Evolutionary conservation across 768 basidiomycete species (phyloP), one percentile per base, ranked within the genome.

Genomic region (Gautieria morchelliformis): DNA sequence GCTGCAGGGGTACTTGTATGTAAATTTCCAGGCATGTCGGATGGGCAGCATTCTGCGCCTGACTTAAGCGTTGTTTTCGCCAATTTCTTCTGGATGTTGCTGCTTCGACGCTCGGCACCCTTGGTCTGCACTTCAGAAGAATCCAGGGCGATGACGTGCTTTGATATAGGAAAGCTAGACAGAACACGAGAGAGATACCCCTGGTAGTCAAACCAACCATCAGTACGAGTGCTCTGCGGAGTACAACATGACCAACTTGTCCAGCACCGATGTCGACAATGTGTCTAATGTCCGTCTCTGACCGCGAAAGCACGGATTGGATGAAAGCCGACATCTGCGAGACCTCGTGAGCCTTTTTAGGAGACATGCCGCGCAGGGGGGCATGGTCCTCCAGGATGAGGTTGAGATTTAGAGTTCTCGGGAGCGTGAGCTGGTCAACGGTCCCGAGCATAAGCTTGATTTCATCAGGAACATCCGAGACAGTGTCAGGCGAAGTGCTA

Each of bases 281-380:
- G 59, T 80, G 77, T 14, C 62, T 63, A 17, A 69, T 46, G 44
- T 56, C 19, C 53, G 61, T 32, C 48, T 19, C 65, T 41, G 46
- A 68, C 40, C 63, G 58, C 32, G 61, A 65, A 45, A 72, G 67
- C 32, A 83, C 64, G 17, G 63, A 63, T 40, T 67, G 64, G 27
- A 85, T 71, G 68, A 80, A 85, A 7, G 74, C 67, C 17, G 75
- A 70, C 85, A 88, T 88, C 49, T 78, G 77, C 1, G 69, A 61
- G 47, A 89, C 84, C 65, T 89, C 87, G 60, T 89, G 87, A 2
- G 72, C 70, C 65, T 89, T 89, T 67, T 89, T 89, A 5, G 85
- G 85, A 4, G 85, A 86, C 79, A 87, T 83, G 15, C 86, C 83
- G 46, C 67, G 65, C 52, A 53, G 45, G 22, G 30, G 49, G 6